Base-by-base conservation (phyloP, 169 alveolate genomes). In the Plasmodium berghei region DNA sequence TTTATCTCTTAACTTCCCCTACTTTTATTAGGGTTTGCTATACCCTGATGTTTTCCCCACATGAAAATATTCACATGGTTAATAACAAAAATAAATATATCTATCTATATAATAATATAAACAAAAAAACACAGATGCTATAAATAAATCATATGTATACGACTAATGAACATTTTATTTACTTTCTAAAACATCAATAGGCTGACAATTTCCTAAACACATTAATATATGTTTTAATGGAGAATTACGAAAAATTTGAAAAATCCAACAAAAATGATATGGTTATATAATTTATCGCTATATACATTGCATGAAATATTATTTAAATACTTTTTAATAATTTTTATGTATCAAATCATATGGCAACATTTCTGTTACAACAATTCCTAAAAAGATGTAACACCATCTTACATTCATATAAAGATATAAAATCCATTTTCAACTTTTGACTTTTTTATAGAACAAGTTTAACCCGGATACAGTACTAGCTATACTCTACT, bases 31-130 rank as follows among this genome's bases (percentile, higher is more conserved):
- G 87, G 45, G 61, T 73, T 34, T 73, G 87, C 87, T 73, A 73
- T 42, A 73, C 87, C 54, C 46, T 73, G 52, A 52, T 73, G 16
- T 28, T 56, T 54, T 73, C 40, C 42, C 28, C 72, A 10, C 87
- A 73, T 49, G 87, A 73, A 73, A 73, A 73, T 22, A 73, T 73
- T 58, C 87, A 56, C 87, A 55, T 73, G 87, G 87, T 73, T 73
- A 20, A 45, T 58, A 73, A 52, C 58, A 34, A 22, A 42, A 42
- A 59, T 16, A 52, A 12, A 52, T 52, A 52, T 16, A 52, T 1
- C 4, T 52, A 0, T 6, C 24, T 52, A 52, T 10, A 16, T 16
- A 52, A 14, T 12, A 12, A 52, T 52, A 14, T 52, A 6, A 12
- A 52, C 18, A 52, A 52, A 16, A 1, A 4, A 2, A 49, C 59